These are phyloP conservation scores for Creolimax fragrantissima DNA, from an alignment of 78 protist genomes.

Conservation along the genomic window DNA sequence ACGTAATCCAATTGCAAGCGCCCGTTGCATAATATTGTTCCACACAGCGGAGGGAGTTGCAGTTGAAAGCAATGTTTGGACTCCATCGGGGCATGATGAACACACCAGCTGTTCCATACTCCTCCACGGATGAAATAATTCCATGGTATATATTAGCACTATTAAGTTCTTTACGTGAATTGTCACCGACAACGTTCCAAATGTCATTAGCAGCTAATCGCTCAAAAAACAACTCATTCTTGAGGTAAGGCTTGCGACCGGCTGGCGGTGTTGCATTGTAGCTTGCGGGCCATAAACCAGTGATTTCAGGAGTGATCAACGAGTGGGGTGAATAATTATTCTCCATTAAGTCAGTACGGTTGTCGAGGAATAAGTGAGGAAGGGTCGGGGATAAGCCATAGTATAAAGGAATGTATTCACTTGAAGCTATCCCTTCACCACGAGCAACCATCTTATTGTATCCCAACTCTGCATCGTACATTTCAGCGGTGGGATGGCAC, in stretches of 20 bases:
- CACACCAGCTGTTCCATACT: constrained; percentile 2
- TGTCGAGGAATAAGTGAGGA: not conserved
- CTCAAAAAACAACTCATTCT: not conserved
- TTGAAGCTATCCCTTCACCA: not conserved
- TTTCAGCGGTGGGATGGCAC: not conserved
- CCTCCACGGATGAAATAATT: not conserved
- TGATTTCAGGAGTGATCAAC: not conserved
- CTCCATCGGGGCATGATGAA: not conserved
- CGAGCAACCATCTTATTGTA: not conserved
- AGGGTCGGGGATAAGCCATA: not conserved
- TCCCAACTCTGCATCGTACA: not conserved
- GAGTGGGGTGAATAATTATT: not conserved
- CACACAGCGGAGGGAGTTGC: not conserved
- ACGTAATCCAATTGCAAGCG: not conserved
- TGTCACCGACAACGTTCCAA: not conserved
- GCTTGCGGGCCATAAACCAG: not conserved
- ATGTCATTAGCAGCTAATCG: not conserved
- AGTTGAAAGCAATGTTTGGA: not conserved
- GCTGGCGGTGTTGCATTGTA: not conserved
- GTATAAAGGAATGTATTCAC: not conserved
- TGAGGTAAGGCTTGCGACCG: not conserved
- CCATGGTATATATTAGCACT: constrained; percentile 1
- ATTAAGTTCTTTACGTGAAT: not conserved
- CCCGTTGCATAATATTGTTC: not conserved
- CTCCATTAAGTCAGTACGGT: not conserved